These are phyloP conservation scores for Blastobotrys terrestris DNA, from an alignment of 805 yeast species.

Conservation along the genomic window DNA sequence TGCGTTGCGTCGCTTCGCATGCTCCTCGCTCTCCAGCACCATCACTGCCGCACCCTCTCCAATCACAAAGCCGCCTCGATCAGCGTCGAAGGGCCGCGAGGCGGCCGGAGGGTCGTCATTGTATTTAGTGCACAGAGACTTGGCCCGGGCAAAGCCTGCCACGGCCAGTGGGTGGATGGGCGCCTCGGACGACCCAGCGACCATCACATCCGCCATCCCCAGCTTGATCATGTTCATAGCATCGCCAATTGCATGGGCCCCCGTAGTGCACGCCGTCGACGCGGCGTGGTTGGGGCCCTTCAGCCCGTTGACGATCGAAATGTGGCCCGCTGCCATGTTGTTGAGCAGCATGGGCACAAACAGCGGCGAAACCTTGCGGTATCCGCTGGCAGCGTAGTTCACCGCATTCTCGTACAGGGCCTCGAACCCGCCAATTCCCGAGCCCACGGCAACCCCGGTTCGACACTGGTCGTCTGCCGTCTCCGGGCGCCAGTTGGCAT, in stretches of 20 bases:
- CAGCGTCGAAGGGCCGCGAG: conserved; percentile 80
- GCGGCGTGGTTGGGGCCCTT: conserved; percentile 85
- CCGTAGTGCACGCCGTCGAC: conserved; percentile 96
- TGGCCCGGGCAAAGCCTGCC: conserved; percentile 87
- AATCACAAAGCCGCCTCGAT: conserved; percentile 80
- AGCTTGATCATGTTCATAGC: conserved; percentile 73
- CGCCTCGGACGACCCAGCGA: conserved; percentile 94
- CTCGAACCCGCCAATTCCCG: conserved; percentile 85
- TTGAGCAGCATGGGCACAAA: conserved; percentile 77
- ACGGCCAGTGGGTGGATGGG: conserved; percentile 79
- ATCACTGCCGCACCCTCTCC: conserved; percentile 90
- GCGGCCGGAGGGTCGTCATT: conserved; percentile 59
- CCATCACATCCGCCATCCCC: conserved; percentile 78
- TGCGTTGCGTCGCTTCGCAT: conserved; percentile 56
- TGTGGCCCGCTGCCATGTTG: conserved; percentile 93
- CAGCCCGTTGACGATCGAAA: conserved; percentile 70
- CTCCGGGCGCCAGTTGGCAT: conserved; percentile 50
- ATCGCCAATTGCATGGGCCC: conserved; percentile 89
- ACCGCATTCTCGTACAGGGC: conserved; percentile 63
- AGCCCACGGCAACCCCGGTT: conserved; percentile 75
- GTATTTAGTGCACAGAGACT: conserved; percentile 61
- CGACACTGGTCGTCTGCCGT: conserved; percentile 24
- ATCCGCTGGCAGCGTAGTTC: conserved; percentile 44
- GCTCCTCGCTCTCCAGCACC: conserved; percentile 68
- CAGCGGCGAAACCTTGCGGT: conserved; percentile 72